Base-by-base conservation (phyloP, 2,329 filamentous ascomycete genomes). In the Aureobasidium sp. region DNA sequence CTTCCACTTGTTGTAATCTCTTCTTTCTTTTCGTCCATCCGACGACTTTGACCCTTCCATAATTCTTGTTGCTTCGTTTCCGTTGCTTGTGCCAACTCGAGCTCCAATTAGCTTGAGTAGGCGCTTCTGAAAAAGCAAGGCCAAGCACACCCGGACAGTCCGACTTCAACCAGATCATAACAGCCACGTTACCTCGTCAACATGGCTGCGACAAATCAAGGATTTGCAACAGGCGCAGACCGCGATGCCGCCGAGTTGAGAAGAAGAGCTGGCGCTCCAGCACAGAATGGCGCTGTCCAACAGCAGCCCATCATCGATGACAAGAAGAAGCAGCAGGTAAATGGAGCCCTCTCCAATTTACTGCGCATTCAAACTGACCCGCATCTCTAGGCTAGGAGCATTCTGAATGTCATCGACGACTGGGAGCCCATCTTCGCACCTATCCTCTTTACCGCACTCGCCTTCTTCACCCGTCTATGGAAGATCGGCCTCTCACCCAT, bases 401-500 rank as follows among this genome's bases (percentile, higher is more conserved):
- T 89, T 65, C 75, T 89, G 67, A 73, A 86, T 61, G 78, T 83
- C 68, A 81, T 91, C 66, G 81, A 84, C 69, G 77, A 82, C 62
- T 85, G 80, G 72, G 85, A 87, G 69, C 83, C 79, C 66, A 75
- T 87, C 64, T 79, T 85, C 72, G 84, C 83, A n/a, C 84, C 85
- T 47, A 71, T 87, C 54, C 73, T 87, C 65, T 84, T 87, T 69
- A 87, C 84, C 36, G 77, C 79, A 48, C 74, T 86, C 63, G 80
- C 85, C 64, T 81, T 87, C 73, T 86, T 87, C 74, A 87, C 84
- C 48, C 82, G 85, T 67, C 81, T 86, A 77, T 87, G 83, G 75
- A 85, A 83, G 73, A 87, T 87, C 70, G 85, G 85, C 62, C 74
- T 85, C 55, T 89, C 86, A 49, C 81, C 84, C 64, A 89, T 89